Percentiles rank a stretch among this genome's conserved stretches.
phyloP scores from a whole-genome alignment of 2,329 filamentous ascomycete species.

The Botryotinia globosa region DNA sequence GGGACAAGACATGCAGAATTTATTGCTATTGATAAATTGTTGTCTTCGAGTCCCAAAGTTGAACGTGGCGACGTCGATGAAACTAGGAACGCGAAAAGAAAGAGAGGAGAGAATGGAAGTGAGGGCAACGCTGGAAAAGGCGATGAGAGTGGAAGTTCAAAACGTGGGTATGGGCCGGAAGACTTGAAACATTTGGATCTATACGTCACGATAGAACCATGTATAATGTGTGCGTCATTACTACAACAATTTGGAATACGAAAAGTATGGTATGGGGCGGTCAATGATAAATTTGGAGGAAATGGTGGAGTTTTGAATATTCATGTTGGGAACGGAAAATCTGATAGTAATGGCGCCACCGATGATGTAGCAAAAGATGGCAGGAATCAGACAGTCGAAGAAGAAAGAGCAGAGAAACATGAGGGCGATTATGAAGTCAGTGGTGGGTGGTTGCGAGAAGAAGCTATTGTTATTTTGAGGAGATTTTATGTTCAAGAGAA shows the following conservation, averaged over 20 bases:
- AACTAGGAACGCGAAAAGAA: constrained; percentile 27
- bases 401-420: constrained; percentile 48
- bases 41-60: constrained; percentile 48
- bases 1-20: constrained; percentile 96
- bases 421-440: constrained; percentile 79
- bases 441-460: constrained; percentile 76
- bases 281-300: constrained; percentile 95
- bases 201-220: constrained; percentile 97
- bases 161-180: constrained; percentile 53
- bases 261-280: constrained; percentile 90
- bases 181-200: constrained; percentile 72
- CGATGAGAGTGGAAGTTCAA: constrained; percentile 26
- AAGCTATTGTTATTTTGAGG: constrained; percentile 87
- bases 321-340: constrained; percentile 47
- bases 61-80: neutral
- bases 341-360: constrained; percentile 4
- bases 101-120: neutral
- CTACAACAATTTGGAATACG: constrained; percentile 84
- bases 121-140: neutral
- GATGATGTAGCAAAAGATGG: constrained; percentile 66
- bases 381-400: constrained; percentile 31
- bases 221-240: constrained; percentile 96
- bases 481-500: constrained; percentile 99
- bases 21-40: constrained; percentile 71
- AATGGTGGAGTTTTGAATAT: constrained; percentile 91